phyloP scores from a whole-genome alignment of 805 yeast genomes.

The Schizosaccharomyces cryophilus region DNA sequence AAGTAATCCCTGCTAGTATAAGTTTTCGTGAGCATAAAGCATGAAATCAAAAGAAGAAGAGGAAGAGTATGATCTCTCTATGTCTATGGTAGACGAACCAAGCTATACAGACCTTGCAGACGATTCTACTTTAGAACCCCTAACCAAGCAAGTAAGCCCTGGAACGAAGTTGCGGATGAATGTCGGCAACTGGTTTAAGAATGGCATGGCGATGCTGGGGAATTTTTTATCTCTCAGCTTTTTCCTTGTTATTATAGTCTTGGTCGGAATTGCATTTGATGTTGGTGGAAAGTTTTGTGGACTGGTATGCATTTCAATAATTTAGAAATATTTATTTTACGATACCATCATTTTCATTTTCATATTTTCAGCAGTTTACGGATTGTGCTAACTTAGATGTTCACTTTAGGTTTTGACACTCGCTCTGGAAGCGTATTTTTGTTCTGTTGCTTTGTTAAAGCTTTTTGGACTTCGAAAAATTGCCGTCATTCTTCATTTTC shows the following conservation, averaged over 20 bases:
- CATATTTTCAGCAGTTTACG: not conserved
- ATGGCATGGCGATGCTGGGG: not conserved
- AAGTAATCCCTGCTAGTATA: too few species aligned
- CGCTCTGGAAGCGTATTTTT: conserved; percentile 44
- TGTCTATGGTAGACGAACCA: not conserved
- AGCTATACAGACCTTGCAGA: not conserved
- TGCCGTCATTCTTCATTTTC: conserved; percentile 30
- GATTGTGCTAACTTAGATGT: not conserved
- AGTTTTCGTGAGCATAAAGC: too few species aligned
- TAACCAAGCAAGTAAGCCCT: too few species aligned
- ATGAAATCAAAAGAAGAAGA: too few species aligned
- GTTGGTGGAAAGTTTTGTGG: conserved; percentile 86
- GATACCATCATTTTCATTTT: not conserved
- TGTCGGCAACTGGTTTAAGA: too few species aligned
- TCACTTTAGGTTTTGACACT: conserved; percentile 33
- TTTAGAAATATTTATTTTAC: not conserved
- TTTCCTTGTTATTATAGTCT: conserved; percentile 24
- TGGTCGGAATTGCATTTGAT: conserved; percentile 82
- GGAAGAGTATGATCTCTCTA: not conserved
- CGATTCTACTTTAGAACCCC: not conserved
- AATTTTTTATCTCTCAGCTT: conserved; percentile 1
- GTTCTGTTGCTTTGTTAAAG: conserved; percentile 41
- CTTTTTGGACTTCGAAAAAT: conserved; percentile 21
- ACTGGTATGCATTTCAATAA: conserved; percentile 13
- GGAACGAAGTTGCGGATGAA: too few species aligned